Evolutionary conservation across 2,329 filamentous ascomycete genomes (phyloP), one percentile per base, ranked within the genome.

Genomic region (Phoma sp.): DNA sequence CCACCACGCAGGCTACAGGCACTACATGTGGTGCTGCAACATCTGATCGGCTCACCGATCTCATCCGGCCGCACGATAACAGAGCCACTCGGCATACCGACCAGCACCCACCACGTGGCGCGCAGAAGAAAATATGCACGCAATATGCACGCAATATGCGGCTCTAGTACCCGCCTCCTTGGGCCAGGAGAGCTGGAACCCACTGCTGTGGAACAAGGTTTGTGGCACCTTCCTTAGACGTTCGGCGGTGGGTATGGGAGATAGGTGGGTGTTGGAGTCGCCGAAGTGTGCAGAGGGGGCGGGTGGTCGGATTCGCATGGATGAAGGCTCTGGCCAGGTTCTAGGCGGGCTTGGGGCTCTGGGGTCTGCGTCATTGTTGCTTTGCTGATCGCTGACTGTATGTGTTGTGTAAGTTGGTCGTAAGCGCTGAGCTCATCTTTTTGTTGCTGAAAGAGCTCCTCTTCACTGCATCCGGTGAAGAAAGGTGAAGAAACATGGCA

Each of bases 101-200:
- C 38, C 15, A 17, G 40, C 17, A 25, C n/a, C 39, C 50, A 36
- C 50, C 29, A 52, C 35, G 50, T 52, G 36, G 29, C 24, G 29
- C 36, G 49, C 49, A 51, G 48, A 44, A 35, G 27, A 27, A 35
- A 40, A 13, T 29, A 51, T 51, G 49, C 41, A 38, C 35, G 49
- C 49, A 40, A 13, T 29, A 51, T 51, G 49, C 41, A 38, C 35
- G 49, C 49, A 40, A 46, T 41, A 52, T 46, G 50, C 50, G 50
- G 50, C 50, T 52, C 50, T 41, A 24, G 13, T 12, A 29, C 31
- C 22, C 43, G 29, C 8, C 19, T 22, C n/a, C 22, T 13, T 41
- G 41, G 50, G 36, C 36, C 36, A 41, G 43, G 41, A 46, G 36
- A n/a, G 29, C 36, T 37, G 12, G 21, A 19, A 27, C 13, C n/a